These are phyloP conservation scores for Fusarium marasasianum DNA, from an alignment of 2,329 filamentous ascomycete species.

Conservation along the genomic window DNA sequence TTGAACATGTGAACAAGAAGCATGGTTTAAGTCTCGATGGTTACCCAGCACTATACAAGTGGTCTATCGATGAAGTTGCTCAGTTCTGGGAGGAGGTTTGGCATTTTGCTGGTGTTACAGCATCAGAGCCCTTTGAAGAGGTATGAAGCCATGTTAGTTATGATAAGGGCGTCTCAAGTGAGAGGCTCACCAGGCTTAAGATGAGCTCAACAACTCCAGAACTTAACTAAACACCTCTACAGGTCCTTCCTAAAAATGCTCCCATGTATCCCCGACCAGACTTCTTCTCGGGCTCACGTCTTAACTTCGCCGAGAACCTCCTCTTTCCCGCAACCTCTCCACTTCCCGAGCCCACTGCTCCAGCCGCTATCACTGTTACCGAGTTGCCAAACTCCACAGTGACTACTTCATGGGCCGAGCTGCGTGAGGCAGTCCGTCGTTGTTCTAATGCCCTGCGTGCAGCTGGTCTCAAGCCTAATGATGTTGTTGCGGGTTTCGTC, in stretches of 20 bases:
- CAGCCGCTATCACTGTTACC: conserved; percentile 83
- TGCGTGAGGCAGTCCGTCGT: conserved; percentile 79
- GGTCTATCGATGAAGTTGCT: conserved; percentile 81
- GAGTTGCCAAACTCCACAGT: conserved; percentile 71
- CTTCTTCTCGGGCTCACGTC: conserved; percentile 80
- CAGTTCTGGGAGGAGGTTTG: conserved; percentile 88
- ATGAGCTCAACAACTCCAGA: neutral
- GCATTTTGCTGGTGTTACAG: conserved; percentile 80
- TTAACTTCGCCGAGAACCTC: conserved; percentile 97
- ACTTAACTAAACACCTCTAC: conserved; percentile 18
- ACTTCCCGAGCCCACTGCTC: conserved; percentile 61
- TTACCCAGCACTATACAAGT: conserved; percentile 82
- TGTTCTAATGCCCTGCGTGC: conserved; percentile 77
- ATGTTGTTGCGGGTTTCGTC: conserved; percentile 77
- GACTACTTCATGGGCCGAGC: conserved; percentile 75
- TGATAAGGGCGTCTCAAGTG: conserved; percentile 4
- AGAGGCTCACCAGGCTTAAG: neutral
- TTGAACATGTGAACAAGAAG: conserved; percentile 73
- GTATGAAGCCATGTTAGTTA: conserved; percentile 52
- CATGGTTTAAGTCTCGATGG: conserved; percentile 68
- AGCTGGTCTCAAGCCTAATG: conserved; percentile 65
- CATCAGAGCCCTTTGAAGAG: conserved; percentile 69
- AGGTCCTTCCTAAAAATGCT: conserved; percentile 74
- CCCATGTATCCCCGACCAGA: conserved; percentile 86
- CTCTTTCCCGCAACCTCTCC: conserved; percentile 72